A percentile compares a stretch with the other conserved stretches of the same genome.
Conservation (phyloP, 495 filamentous ascomycete species). For the Aspergillus ostianus region DNA sequence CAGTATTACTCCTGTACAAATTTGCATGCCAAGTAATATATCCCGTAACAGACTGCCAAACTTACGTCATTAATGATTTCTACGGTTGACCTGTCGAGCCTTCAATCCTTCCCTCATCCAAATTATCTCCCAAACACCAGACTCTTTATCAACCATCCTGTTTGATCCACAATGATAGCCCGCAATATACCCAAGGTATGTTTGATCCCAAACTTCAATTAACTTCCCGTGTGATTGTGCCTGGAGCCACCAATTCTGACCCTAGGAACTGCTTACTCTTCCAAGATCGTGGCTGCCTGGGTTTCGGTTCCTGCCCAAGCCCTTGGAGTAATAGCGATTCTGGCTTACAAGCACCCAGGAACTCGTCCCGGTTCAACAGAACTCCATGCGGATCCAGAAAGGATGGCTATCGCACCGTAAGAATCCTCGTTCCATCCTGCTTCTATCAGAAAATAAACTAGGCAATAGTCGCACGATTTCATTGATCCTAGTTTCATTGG, state of each 20-base stretch:
- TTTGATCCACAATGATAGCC: background rate
- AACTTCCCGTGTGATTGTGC: too few species aligned
- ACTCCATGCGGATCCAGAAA: background rate
- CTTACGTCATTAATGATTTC: background rate
- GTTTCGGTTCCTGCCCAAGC: background rate
- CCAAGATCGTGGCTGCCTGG: background rate
- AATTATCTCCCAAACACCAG: background rate
- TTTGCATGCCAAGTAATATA: background rate
- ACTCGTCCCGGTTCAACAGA: background rate
- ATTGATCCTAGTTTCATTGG: background rate
- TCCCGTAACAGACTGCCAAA: background rate
- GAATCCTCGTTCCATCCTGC: background rate
- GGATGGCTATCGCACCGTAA: background rate
- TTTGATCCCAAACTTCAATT: background rate
- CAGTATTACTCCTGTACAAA: too few species aligned
- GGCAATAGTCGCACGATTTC: background rate
- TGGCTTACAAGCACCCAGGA: background rate
- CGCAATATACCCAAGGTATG: background rate
- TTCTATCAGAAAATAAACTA: background rate
- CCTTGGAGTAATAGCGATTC: background rate
- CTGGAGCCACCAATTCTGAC: too few species aligned
- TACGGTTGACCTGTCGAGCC: background rate
- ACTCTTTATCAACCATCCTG: background rate
- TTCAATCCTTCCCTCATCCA: background rate
- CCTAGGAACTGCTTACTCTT: background rate